A percentile compares a stretch with the other conserved stretches of the same genome.
phyloP scores from a whole-genome alignment of 352 stramenopile genomes.

The Globisporangium splendens region DNA sequence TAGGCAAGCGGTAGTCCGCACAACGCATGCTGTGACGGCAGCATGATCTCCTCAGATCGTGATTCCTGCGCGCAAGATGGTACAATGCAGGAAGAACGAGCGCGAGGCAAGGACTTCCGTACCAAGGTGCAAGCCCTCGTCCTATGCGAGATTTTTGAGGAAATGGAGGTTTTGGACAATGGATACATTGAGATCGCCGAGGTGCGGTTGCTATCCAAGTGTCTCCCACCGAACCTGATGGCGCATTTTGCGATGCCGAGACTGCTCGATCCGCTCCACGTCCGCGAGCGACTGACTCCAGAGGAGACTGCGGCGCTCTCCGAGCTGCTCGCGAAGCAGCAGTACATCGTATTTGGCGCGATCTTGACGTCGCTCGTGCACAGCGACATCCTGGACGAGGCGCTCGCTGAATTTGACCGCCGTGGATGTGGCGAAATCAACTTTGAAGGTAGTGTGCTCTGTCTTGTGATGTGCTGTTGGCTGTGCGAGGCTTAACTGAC shows the following conservation, averaged over 20 bases:
- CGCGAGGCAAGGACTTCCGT: constrained; percentile 23
- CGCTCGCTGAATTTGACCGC: constrained; percentile 47
- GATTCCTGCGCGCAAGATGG: background rate
- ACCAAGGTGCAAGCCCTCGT: constrained; percentile 32
- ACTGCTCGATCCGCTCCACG: constrained; percentile 14
- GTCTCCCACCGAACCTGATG: constrained; percentile 5
- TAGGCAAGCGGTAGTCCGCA: background rate
- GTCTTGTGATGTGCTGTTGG: background rate
- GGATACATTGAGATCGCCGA: constrained; percentile 70
- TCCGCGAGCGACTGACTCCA: constrained; percentile 13
- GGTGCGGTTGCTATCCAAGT: constrained; percentile 49
- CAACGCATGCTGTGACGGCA: too few species aligned
- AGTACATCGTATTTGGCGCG: constrained; percentile 17
- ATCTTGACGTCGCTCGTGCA: constrained; percentile 44
- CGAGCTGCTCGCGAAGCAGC: constrained; percentile 19
- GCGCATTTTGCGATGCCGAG: constrained; percentile 7
- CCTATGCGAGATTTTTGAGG: constrained; percentile 65
- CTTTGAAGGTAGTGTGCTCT: constrained; percentile 36
- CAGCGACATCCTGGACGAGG: constrained; percentile 32
- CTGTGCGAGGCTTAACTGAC: background rate
- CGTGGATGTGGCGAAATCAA: constrained; percentile 50
- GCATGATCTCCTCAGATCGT: background rate
- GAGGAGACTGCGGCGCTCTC: constrained; percentile 22
- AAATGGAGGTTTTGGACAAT: constrained; percentile 58
- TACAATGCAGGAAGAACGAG: background rate